Conservation (phyloP, 116 monocot genomes). For the Cymodocea nodosa region DNA sequence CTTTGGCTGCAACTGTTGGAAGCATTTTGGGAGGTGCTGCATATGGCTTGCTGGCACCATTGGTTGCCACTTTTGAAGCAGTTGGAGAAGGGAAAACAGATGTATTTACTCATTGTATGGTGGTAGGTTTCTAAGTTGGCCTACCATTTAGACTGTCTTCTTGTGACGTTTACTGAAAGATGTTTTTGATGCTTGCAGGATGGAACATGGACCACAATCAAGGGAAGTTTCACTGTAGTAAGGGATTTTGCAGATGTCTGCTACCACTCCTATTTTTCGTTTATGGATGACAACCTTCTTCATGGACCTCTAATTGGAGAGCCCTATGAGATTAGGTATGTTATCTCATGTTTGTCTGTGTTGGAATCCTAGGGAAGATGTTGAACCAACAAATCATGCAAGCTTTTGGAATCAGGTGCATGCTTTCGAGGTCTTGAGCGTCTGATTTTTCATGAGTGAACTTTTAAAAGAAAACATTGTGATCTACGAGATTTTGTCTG, state of each 20-base stretch:
- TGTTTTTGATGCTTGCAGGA: slow-evolving; percentile 33
- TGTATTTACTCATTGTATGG: slow-evolving; percentile 56
- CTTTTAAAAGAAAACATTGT: no score
- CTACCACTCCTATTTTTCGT: slow-evolving; percentile 84
- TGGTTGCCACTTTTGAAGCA: slow-evolving; percentile 81
- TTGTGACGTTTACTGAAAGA: not conserved
- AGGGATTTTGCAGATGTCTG: slow-evolving; percentile 79
- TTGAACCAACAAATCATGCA: no score
- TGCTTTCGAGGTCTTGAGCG: no score
- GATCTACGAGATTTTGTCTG: no score
- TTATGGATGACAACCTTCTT: slow-evolving; percentile 69
- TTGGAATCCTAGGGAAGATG: not conserved
- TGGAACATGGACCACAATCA: slow-evolving; percentile 86
- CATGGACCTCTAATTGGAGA: slow-evolving; percentile 42
- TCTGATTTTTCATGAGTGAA: no score
- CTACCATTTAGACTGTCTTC: not conserved
- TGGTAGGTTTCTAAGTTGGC: slow-evolving; percentile 23
- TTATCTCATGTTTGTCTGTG: no score
- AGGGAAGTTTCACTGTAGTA: slow-evolving; percentile 61
- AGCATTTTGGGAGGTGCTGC: slow-evolving; percentile 47
- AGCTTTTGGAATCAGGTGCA: no score
- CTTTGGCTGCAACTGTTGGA: slow-evolving; percentile 39
- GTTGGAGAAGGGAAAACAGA: slow-evolving; percentile 81
- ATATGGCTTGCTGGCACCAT: slow-evolving; percentile 82
- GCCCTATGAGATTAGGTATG: slow-evolving; percentile 42